Base-by-base conservation (phyloP, 768 basidiomycete species). In the Candolleomyces eurysporus region DNA sequence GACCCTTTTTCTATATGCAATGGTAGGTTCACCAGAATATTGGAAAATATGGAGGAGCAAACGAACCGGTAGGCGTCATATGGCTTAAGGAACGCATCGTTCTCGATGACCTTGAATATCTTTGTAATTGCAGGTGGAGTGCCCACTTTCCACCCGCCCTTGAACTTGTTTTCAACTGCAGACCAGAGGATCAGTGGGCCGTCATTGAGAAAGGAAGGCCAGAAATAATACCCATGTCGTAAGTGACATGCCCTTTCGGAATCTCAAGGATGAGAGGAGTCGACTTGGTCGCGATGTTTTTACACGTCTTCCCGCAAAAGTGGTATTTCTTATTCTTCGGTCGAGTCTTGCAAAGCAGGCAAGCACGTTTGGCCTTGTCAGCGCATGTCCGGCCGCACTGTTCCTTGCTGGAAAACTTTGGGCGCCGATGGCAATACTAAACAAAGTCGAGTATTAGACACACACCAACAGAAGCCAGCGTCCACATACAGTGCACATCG, bases 81-180 rank as follows among this genome's bases (percentile, higher is more conserved):
- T 26, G 51, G 70, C 16, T 59, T 61, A 1, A 69, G 58, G 42
- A 71, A 68, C 16, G 57, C 60, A 26, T 61, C 64, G 58, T 64
- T 64, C 60, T 74, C 72, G 11, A 73, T 65, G 26, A 74, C 69
- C 65, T 72, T 74, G 64, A 66, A 73, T 5, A 74, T 64, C 31
- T 66, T 68, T 60, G 66, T 70, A 54, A 74, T 63, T 0, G 63
- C 21, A n/a, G 69, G 69, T 31, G 60, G 50, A 14, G 64, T 58
- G 6, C 36, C 52, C 58, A 32, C 5, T 32, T 68, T 69, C 72
- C 72, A 74, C 4, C 68, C 64, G 7, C 26, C 59, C 17, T 65
- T 61, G 59, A 74, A 74, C 54, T 70, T 71, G 30, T 65, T 67
- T 48, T 68, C 65, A 51, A 73, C 72, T 74, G 42, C 22, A 31